Percentiles rank a stretch among this genome's conserved stretches.
These are phyloP conservation scores for Hyphodiscus hymeniophilus DNA, from an alignment of 495 filamentous ascomycete species.

Conservation along the genomic window DNA sequence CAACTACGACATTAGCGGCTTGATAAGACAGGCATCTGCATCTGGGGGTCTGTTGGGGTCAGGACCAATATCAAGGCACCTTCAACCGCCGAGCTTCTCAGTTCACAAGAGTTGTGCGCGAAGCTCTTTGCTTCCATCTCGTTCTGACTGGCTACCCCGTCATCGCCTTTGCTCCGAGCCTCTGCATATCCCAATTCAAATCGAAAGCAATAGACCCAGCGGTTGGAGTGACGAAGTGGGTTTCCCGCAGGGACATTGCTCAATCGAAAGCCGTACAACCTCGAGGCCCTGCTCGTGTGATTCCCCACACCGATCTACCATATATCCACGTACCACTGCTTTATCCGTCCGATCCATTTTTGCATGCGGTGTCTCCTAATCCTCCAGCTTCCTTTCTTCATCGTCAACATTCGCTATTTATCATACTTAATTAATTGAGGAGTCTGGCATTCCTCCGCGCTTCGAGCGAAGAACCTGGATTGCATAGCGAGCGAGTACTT, in stretches of 20 bases:
- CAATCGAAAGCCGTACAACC: conserved; percentile 9
- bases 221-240: conserved; percentile 21
- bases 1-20: conserved; percentile 12
- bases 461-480: not conserved
- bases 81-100: conserved; percentile 13
- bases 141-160: conserved; percentile 11
- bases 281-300: too few species aligned
- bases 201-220: conserved; percentile 17
- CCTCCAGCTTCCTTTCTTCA: conserved; percentile 7
- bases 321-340: conserved; percentile 14
- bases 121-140: not conserved
- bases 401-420: conserved; percentile 14
- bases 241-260: conserved; percentile 20
- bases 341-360: conserved; percentile 11
- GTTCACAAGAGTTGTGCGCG: not conserved
- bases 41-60: conserved; percentile 4
- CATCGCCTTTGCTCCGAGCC: conserved; percentile 2
- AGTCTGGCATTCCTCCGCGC: conserved; percentile 36
- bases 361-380: conserved; percentile 5
- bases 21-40: conserved; percentile 15
- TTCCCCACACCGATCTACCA: conserved; percentile 16
- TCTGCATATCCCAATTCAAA: conserved; percentile 9
- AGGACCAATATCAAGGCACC: conserved; percentile 16
- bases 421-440: conserved; percentile 26
- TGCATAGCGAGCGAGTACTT: conserved; percentile 7